Base-by-base conservation (phyloP, 139 green algal species). In the Chlorella sp. region DNA sequence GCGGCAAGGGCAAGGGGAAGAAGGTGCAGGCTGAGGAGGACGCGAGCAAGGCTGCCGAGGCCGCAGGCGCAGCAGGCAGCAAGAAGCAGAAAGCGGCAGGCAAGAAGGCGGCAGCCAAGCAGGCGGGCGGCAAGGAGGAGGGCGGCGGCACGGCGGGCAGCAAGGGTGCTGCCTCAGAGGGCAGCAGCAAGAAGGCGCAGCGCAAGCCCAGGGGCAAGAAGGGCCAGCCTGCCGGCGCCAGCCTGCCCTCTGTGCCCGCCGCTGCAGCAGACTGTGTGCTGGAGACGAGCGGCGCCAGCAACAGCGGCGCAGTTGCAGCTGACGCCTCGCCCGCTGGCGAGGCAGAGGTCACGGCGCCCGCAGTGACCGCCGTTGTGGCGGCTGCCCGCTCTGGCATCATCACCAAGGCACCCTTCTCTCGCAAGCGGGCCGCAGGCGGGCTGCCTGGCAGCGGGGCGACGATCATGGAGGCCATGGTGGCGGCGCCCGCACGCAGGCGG, bases 201-300 rank as follows among this genome's bases (percentile, higher is more conserved):
- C 75, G 75, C 75, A 81, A 81, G 75, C 75, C 11, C 75, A 81
- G 40, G 75, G 34, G 34, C n/a, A n/a, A 84, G 39, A 40, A 84
- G 39, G 26, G 15, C 40, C 26, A 66, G 40, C 40, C 39, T 4
- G 22, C 48, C 12, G 69, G 3, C 30, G 3, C 80, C 64, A 71
- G 64, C 64, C 64, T 28, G 57, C 40, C 81, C n/a, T n/a, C 34
- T 57, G 60, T n/a, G 42, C 57, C 82, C 19, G 68, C 84, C 16
- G 84, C 84, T 18, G 84, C 84, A 11, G 84, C 84, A 0, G 68
- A 68, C 0, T 40, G 84, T 30, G 39, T 81, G 84, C 84, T 88
- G 64, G 84, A 88, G 34, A 64, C 84, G 24, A 88, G 84, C 84
- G 84, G 84, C 68, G 84, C 39, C 66, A 86, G 82, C 82, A 15